Evolutionary conservation across 2,329 filamentous ascomycete species (phyloP).

Genomic region (Ambrosiella cleistominuta): DNA sequence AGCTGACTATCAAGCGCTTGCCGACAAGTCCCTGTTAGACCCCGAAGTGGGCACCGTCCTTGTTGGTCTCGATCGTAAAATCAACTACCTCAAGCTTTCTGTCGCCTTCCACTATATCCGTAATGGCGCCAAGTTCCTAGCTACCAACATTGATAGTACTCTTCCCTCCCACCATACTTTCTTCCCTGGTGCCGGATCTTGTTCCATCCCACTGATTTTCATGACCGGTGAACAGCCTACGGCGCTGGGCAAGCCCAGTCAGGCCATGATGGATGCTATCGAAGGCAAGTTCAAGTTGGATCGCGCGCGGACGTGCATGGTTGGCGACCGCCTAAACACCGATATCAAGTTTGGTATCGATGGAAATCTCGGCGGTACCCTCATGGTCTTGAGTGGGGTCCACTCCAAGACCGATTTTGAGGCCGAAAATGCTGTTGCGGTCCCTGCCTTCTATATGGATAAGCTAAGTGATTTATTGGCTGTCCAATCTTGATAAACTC

Average conservation of each 20-base stretch:
- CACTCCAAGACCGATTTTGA: constrained; percentile 71
- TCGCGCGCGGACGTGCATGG: constrained; percentile 75
- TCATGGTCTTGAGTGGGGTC: constrained; percentile 83
- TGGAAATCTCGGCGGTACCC: constrained; percentile 73
- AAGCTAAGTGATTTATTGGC: constrained; percentile 55
- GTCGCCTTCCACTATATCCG: constrained; percentile 74
- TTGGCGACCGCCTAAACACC: constrained; percentile 83
- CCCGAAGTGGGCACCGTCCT: constrained; percentile 81
- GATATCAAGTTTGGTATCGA: constrained; percentile 93
- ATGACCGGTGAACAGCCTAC: constrained; percentile 54
- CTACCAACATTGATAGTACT: constrained; percentile 85
- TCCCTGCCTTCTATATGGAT: constrained; percentile 73
- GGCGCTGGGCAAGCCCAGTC: constrained; percentile 81
- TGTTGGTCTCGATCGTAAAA: constrained; percentile 78
- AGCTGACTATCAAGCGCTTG: constrained; percentile 64
- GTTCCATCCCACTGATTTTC: constrained; percentile 59
- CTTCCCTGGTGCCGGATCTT: constrained; percentile 81
- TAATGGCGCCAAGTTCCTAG: constrained; percentile 68
- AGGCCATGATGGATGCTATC: constrained; percentile 98
- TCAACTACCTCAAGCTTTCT: constrained; percentile 86
- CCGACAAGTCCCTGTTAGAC: constrained; percentile 60
- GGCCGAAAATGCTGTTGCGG: constrained; percentile 45
- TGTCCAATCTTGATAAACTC: constrained; percentile 3
- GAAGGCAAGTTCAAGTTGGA: constrained; percentile 91
- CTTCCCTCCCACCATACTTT: constrained; percentile 65